Evolutionary conservation across 2,329 filamentous ascomycete species (phyloP).

Genomic region (Calonectria pauciramosa): DNA sequence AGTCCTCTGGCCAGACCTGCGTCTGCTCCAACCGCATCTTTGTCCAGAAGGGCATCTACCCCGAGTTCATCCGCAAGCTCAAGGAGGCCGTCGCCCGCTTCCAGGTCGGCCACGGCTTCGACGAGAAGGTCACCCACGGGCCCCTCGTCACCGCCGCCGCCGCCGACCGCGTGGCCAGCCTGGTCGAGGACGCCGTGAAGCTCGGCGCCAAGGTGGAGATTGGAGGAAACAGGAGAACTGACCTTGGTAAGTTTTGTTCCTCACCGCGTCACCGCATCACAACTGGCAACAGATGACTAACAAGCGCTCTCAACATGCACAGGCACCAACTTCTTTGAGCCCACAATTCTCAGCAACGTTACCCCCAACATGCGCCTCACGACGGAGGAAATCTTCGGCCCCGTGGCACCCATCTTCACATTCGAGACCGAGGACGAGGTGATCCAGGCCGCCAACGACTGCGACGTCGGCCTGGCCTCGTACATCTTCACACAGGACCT

Average conservation of each 20-base stretch:
- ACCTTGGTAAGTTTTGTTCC: conserved; percentile 61
- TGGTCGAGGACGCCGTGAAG: conserved; percentile 74
- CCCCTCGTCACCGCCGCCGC: conserved; percentile 71
- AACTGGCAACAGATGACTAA: background rate
- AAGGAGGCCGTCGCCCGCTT: conserved; percentile 77
- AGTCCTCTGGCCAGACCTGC: conserved; percentile 90
- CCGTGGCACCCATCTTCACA: conserved; percentile 77
- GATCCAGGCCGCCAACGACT: conserved; percentile 74
- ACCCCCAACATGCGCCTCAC: conserved; percentile 75
- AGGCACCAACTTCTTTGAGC: conserved; percentile 76
- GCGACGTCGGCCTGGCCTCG: conserved; percentile 79
- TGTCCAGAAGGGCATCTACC: conserved; percentile 80
- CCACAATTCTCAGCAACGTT: conserved; percentile 79
- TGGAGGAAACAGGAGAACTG: conserved; percentile 73
- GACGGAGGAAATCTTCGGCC: conserved; percentile 82
- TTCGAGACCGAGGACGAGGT: conserved; percentile 82
- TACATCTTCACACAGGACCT: conserved; percentile 76
- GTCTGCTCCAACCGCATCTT: conserved; percentile 86
- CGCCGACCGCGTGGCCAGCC: conserved; percentile 72
- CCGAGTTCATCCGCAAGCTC: conserved; percentile 75
- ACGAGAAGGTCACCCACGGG: conserved; percentile 71
- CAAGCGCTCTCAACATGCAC: conserved; percentile 23
- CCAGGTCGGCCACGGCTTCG: conserved; percentile 74
- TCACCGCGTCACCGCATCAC: background rate
- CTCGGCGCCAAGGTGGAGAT: conserved; percentile 73